These are phyloP conservation scores for Xylariales sp. DNA, from an alignment of 2,329 filamentous ascomycete genomes.

Conservation along the genomic window DNA sequence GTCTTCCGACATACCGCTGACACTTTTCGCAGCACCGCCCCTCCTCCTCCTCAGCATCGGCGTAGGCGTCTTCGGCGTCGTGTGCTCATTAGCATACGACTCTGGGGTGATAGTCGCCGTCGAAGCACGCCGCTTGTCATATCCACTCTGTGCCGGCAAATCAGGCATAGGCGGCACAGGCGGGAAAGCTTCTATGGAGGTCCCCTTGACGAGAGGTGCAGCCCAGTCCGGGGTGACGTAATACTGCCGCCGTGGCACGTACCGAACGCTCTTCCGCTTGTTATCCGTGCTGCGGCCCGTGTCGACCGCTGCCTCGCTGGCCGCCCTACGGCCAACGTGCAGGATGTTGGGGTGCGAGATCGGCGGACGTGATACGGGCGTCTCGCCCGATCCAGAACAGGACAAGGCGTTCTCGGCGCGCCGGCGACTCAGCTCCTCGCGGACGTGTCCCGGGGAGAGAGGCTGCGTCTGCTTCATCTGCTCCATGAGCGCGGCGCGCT, in stretches of 20 bases:
- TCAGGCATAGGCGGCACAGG: background rate
- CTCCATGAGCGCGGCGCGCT: too few species aligned
- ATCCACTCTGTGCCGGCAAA: background rate
- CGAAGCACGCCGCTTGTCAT: background rate
- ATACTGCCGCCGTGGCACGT: background rate
- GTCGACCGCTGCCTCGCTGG: conserved; percentile 2
- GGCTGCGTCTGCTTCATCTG: too few species aligned
- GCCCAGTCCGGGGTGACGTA: background rate
- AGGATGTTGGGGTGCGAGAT: conserved; percentile 1
- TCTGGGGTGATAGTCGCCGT: conserved; percentile 1
- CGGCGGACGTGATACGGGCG: background rate
- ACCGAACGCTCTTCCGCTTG: conserved; percentile 4
- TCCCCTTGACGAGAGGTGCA: background rate
- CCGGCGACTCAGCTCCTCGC: too few species aligned
- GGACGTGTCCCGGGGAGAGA: too few species aligned
- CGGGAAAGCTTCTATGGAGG: background rate
- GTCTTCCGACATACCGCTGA: background rate
- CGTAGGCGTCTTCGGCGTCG: background rate
- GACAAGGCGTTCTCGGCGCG: too few species aligned
- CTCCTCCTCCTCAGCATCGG: background rate
- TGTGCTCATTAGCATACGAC: background rate
- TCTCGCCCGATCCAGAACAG: too few species aligned
- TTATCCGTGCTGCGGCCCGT: background rate
- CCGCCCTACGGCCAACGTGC: background rate
- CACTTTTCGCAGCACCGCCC: background rate